Conservation (phyloP, 2,329 filamentous ascomycete species). For the Aotearoamyces nothofagi region DNA sequence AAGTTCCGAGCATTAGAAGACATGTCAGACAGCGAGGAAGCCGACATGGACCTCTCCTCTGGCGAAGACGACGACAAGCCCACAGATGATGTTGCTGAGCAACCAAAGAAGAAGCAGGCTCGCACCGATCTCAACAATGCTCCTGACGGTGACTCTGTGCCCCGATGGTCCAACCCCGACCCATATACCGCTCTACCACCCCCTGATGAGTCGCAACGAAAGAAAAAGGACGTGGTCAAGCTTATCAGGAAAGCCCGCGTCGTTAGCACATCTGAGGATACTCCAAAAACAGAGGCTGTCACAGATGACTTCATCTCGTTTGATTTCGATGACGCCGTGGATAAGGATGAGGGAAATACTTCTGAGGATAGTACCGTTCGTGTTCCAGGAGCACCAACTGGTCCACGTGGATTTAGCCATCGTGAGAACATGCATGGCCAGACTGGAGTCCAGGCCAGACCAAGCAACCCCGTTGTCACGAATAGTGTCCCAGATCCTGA, state of each 20-base stretch:
- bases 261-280: slow-evolving; percentile 29
- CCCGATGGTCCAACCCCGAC: slow-evolving; percentile 93
- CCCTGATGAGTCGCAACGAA: slow-evolving; percentile 53
- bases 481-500: slow-evolving; percentile 22
- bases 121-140: slow-evolving; percentile 21
- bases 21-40: slow-evolving; percentile 44
- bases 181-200: slow-evolving; percentile 82
- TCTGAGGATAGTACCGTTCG: slow-evolving; percentile 11
- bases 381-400: slow-evolving; percentile 13
- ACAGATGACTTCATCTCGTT: slow-evolving; percentile 85
- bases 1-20: slow-evolving; percentile 41
- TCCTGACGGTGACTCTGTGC: slow-evolving; percentile 29
- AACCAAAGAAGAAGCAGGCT: slow-evolving; percentile 28
- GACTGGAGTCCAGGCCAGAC: slow-evolving; percentile 2
- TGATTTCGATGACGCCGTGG: slow-evolving; percentile 45
- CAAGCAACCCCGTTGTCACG: slow-evolving; percentile 5
- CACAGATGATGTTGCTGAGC: slow-evolving; percentile 17
- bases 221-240: slow-evolving; percentile 78
- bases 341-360: slow-evolving; percentile 16
- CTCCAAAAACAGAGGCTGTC: slow-evolving; percentile 36
- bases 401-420: slow-evolving; percentile 10
- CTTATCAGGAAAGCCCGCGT: slow-evolving; percentile 81
- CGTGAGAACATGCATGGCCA: slow-evolving; percentile 3
- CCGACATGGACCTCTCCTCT: slow-evolving; percentile 45
- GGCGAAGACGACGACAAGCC: slow-evolving; percentile 21